Evolutionary conservation across 1,284 basidiomycete genomes (phyloP).

Genomic region (Melampsora americana): DNA sequence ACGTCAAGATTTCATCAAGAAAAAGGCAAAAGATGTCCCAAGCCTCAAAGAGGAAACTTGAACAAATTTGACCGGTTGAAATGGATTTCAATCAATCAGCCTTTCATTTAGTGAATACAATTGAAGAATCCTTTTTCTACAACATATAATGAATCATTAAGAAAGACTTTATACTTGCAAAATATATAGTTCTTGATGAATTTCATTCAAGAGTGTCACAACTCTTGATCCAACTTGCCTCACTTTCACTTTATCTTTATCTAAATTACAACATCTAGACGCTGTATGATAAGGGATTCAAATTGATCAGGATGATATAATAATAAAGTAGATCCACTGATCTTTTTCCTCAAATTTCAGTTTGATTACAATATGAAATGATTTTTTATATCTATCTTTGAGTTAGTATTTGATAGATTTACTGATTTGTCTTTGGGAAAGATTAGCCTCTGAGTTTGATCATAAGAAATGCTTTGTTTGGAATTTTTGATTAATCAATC

Average conservation of each 20-base stretch:
- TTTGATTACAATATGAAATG: not conserved
- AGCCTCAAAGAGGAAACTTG: too few species aligned
- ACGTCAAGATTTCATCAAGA: too few species aligned
- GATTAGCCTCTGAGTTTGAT: slow-evolving; percentile 35
- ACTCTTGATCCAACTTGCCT: slow-evolving; percentile 31
- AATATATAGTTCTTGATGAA: too few species aligned
- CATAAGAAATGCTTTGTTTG: not conserved
- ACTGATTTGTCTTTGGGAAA: not conserved
- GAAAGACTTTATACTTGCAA: too few species aligned
- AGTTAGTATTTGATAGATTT: not conserved
- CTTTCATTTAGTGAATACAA: too few species aligned
- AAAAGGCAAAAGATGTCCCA: too few species aligned
- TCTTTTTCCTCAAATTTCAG: slow-evolving; percentile 8
- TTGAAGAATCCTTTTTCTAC: too few species aligned
- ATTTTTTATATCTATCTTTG: not conserved
- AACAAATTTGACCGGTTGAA: too few species aligned
- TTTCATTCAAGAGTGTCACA: slow-evolving; percentile 40
- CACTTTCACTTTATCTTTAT: too few species aligned
- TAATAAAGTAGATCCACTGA: slow-evolving; percentile 9
- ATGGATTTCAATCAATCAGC: too few species aligned
- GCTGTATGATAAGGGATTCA: slow-evolving; percentile 10
- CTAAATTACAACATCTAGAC: too few species aligned
- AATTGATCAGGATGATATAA: slow-evolving; percentile 41
- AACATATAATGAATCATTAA: too few species aligned
- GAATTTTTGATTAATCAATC: not conserved